phyloP scores from a whole-genome alignment of 805 yeast species.

The Metschnikowia henanensis region DNA sequence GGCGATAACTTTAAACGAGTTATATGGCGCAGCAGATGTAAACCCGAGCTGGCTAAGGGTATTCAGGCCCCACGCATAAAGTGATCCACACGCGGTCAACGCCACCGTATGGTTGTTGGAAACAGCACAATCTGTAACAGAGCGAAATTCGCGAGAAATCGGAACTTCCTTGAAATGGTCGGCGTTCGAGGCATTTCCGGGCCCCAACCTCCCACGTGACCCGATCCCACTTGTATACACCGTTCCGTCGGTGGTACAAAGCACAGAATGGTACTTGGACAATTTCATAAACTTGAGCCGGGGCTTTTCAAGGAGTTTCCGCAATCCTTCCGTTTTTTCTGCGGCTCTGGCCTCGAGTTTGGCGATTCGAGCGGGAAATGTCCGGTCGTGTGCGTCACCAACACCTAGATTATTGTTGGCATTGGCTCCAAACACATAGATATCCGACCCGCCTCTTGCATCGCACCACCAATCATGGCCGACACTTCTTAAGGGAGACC shows the following conservation, averaged over 20 bases:
- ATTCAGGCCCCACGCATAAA: conserved; percentile 82
- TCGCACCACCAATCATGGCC: conserved; percentile 42
- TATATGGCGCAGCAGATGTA: conserved; percentile 17
- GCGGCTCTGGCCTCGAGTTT: neutral
- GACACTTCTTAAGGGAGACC: neutral
- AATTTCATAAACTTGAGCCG: conserved; percentile 49
- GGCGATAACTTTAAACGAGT: conserved; percentile 19
- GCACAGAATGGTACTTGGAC: conserved; percentile 65
- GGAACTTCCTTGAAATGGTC: conserved; percentile 46
- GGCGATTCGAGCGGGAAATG: conserved; percentile 40
- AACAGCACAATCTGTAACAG: conserved; percentile 39
- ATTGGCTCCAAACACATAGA: conserved; percentile 64
- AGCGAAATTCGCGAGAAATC: conserved; percentile 28
- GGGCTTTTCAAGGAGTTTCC: conserved; percentile 30
- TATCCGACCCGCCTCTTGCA: conserved; percentile 54
- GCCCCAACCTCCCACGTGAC: conserved; percentile 72
- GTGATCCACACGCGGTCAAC: conserved; percentile 49
- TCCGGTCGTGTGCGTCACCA: conserved; percentile 54
- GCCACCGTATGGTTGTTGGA: conserved; percentile 72
- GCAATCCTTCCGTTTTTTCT: neutral
- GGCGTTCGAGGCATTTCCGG: conserved; percentile 36
- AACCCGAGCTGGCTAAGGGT: conserved; percentile 64
- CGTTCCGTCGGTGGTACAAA: conserved; percentile 55
- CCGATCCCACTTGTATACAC: conserved; percentile 67
- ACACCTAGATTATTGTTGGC: conserved; percentile 63